Conservation (phyloP, 495 filamentous ascomycete species). For the Cercophora samala region DNA sequence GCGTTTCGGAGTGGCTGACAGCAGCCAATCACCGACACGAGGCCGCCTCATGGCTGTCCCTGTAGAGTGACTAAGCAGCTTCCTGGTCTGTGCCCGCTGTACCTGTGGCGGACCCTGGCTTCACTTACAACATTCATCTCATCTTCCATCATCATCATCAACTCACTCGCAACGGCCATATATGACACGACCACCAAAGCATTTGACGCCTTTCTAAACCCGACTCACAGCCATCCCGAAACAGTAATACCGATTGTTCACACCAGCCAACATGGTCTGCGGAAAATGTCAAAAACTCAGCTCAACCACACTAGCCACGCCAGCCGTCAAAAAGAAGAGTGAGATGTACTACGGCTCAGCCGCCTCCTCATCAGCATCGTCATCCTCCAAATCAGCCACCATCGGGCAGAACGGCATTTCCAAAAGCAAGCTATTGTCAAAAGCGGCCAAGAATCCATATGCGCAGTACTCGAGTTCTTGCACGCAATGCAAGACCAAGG, state of each 20-base stretch:
- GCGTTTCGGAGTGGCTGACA: neutral
- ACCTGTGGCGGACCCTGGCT: neutral
- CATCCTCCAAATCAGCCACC: constrained; percentile 47
- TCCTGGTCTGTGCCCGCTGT: neutral
- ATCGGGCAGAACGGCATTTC: constrained; percentile 53
- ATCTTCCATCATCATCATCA: neutral
- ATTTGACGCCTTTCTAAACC: neutral
- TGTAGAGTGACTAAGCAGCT: neutral
- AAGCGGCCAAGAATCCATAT: constrained; percentile 66
- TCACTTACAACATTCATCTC: neutral
- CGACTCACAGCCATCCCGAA: too few species aligned
- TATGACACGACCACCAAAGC: neutral
- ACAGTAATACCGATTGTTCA: neutral
- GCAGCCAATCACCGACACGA: neutral
- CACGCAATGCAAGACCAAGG: constrained; percentile 61
- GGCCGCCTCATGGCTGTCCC: neutral
- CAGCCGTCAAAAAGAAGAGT: constrained; percentile 65
- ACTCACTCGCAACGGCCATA: neutral
- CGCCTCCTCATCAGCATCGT: constrained; percentile 38
- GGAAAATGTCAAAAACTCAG: constrained; percentile 62
- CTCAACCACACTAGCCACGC: constrained; percentile 65
- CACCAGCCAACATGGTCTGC: constrained; percentile 57
- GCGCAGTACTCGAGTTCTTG: constrained; percentile 62
- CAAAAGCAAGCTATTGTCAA: constrained; percentile 65
- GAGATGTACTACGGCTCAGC: constrained; percentile 71